A percentile compares a stretch with the other conserved stretches of the same genome.
phyloP scores from a whole-genome alignment of 1,284 basidiomycete genomes.

The Ceratobasidium sp. region DNA sequence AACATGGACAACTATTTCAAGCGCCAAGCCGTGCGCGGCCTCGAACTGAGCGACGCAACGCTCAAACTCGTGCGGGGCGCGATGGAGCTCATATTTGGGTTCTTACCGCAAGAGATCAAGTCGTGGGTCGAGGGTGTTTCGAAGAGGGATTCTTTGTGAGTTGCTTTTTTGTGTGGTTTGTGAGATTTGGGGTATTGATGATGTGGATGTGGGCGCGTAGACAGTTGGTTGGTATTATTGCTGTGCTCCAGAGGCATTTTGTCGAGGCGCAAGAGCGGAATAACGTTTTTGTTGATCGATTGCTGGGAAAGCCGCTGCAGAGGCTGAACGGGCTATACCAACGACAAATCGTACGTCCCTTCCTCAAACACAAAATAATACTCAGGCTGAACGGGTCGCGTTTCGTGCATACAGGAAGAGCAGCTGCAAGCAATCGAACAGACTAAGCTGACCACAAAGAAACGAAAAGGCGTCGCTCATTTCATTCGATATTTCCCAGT shows the following conservation, averaged over 20 bases:
- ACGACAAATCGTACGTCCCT: slow-evolving; percentile 74
- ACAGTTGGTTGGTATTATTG: slow-evolving; percentile 87
- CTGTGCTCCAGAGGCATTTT: slow-evolving; percentile 81
- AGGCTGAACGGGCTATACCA: slow-evolving; percentile 79
- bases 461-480: slow-evolving; percentile 90
- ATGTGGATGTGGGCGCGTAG: slow-evolving; percentile 57
- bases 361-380: no score
- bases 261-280: slow-evolving; percentile 81
- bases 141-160: slow-evolving; percentile 81
- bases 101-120: slow-evolving; percentile 85
- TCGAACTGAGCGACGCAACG: slow-evolving; percentile 73
- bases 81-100: slow-evolving; percentile 96
- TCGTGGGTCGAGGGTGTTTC: slow-evolving; percentile 84
- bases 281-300: slow-evolving; percentile 76
- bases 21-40: slow-evolving; percentile 82
- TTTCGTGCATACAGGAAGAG: slow-evolving; percentile 66
- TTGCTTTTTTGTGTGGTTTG: slow-evolving; percentile 41
- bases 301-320: slow-evolving; percentile 84
- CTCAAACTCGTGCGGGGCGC: slow-evolving; percentile 84
- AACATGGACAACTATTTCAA: slow-evolving; percentile 94
- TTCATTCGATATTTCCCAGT: slow-evolving; percentile 94
- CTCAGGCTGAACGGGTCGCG: neutral
- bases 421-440: slow-evolving; percentile 92
- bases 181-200: neutral
- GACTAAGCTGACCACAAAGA: slow-evolving; percentile 91